phyloP scores from a whole-genome alignment of 192 early-diverging fungal species.

The Mortierella alpina region DNA sequence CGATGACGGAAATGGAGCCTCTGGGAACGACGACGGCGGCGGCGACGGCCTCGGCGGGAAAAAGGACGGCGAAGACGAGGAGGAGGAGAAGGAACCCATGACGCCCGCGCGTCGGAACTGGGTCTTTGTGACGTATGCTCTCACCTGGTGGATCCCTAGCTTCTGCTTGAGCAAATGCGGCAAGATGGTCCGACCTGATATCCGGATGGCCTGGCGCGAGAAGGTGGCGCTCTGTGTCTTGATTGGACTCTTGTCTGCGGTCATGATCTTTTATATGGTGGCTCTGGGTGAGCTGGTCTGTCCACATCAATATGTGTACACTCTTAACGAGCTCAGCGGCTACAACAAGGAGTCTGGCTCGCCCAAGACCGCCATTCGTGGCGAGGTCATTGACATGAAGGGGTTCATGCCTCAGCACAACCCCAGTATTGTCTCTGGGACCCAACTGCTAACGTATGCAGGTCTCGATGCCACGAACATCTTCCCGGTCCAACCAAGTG shows the following conservation, averaged over 20 bases:
- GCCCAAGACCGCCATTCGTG: constrained; percentile 78
- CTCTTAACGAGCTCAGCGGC: constrained; percentile 65
- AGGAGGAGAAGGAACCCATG: constrained; percentile 61
- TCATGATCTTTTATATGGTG: constrained; percentile 89
- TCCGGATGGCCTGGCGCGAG: constrained; percentile 97
- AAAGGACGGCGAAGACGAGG: constrained; percentile 56
- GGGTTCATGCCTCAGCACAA: constrained; percentile 70
- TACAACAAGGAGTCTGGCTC: constrained; percentile 38
- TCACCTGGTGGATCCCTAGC: constrained; percentile 89
- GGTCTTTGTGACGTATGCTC: constrained; percentile 83
- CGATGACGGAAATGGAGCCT: constrained; percentile 36
- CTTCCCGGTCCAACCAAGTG: constrained; percentile 77
- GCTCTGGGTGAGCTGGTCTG: constrained; percentile 81
- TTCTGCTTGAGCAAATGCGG: constrained; percentile 74
- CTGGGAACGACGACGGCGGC: constrained; percentile 22
- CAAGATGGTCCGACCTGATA: constrained; percentile 80
- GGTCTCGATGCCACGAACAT: constrained; percentile 71
- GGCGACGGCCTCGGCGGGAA: constrained; percentile 53
- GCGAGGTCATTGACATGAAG: constrained; percentile 85
- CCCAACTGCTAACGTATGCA: constrained; percentile 65
- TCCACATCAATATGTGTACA: constrained; percentile 80
- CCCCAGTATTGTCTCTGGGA: constrained; percentile 54
- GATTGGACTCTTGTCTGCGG: constrained; percentile 79
- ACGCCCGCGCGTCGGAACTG: constrained; percentile 79
- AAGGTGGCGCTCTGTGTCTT: constrained; percentile 93